Evolutionary conservation across 1,284 basidiomycete genomes (phyloP).

Genomic region (Moesziomyces sp.): DNA sequence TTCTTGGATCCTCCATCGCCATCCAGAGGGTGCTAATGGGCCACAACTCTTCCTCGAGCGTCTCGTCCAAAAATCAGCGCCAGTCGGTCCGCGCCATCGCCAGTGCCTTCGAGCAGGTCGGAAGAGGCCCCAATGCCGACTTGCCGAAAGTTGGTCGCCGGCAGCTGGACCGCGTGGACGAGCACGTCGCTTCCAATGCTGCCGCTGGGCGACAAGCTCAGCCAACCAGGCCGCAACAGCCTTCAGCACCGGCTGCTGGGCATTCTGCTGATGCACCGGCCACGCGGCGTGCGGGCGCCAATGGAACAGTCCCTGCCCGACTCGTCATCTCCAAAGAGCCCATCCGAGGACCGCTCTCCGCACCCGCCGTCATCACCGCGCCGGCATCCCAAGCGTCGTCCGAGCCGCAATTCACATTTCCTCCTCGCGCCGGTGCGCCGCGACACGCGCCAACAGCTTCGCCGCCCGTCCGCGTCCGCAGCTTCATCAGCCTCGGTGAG

Average conservation of each 20-base stretch:
- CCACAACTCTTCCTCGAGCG: constrained; percentile 2
- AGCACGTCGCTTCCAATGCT: background rate
- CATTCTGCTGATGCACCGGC: background rate
- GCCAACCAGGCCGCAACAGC: background rate
- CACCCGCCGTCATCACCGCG: constrained; percentile 16
- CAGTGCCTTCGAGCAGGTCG: constrained; percentile 17
- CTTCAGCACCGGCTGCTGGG: background rate
- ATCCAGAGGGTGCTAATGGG: constrained; percentile 36
- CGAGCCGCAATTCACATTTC: constrained; percentile 23
- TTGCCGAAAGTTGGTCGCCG: constrained; percentile 1
- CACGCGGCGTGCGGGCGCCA: background rate
- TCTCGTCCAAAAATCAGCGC: constrained; percentile 9
- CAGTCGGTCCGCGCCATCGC: constrained; percentile 37
- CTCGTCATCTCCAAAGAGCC: constrained; percentile 27
- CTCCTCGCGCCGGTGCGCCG: constrained; percentile 9
- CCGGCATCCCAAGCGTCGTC: background rate
- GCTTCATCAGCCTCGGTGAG: constrained; percentile 16
- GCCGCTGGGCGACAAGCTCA: background rate
- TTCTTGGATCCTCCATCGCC: constrained; percentile 30
- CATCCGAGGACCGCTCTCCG: constrained; percentile 16
- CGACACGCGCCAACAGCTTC: constrained; percentile 3
- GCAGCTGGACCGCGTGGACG: constrained; percentile 18
- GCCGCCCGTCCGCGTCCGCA: constrained; percentile 6
- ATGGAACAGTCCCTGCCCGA: constrained; percentile 1
- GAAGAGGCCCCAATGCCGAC: background rate